Evolutionary conservation across 2,329 filamentous ascomycete species (phyloP), one percentile per base, ranked within the genome.

Genomic region (Aspergillus pseudoglaucus): DNA sequence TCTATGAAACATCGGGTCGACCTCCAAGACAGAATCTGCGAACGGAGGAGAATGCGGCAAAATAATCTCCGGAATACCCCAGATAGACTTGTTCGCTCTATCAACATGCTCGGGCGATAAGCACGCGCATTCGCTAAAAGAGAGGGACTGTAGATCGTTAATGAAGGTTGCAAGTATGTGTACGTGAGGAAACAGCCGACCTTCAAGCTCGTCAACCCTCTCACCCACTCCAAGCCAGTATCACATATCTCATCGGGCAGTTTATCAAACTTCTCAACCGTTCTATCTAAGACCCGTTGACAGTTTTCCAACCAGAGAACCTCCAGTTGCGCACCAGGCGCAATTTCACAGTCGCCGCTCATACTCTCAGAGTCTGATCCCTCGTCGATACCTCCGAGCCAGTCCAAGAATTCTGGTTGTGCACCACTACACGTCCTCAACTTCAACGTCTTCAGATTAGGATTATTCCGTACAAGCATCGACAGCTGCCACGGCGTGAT

Each of bases 401-500:
- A 67, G 30, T 63, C 46, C 39, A 69, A 50, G 46, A 69, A 68
- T n/a, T 63, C 62, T 0, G 53, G 57, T 22, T 65, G 61, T 0
- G 59, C 65, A 5, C 64, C 66, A 4, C 58, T 54, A 30, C 66
- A 66, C 27, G 62, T 66, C 32, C 58, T 59, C 23, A 68, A 45
- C 40, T 60, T 61, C 45, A 69, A 43, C 5, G 60, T 55, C 7
- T 35, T 57, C 20, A 69, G 47, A 2, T 48, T 49, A 2, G 59
- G 57, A 25, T 68, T 69, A 7, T 47, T 54, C 47, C 57, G 55
- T 23, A 69, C 59, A 43, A 68, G 57, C 50, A 57, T 63, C 45
- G 53, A 58, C 25, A 69, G 46, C 48, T 69, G 66, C 53, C 59
- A 61, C 6, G 61, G 54, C 3, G 62, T 67, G 47, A 67, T 65